These are phyloP conservation scores for Cytidiella melzeri DNA, from an alignment of 768 basidiomycete genomes.

Conservation along the genomic window DNA sequence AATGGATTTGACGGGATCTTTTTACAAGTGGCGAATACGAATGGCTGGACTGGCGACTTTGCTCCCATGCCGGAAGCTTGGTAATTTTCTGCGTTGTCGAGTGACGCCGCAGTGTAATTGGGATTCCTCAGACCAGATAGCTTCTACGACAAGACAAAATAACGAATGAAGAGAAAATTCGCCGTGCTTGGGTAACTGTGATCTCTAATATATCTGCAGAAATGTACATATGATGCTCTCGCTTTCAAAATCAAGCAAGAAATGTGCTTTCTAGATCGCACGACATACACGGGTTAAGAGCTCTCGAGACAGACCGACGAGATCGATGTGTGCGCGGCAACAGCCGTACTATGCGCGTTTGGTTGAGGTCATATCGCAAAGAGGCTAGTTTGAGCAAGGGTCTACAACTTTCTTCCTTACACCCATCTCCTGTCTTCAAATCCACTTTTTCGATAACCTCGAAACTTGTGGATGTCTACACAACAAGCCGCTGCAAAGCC, in stretches of 20 bases:
- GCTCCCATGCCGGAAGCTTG: conserved; percentile 78
- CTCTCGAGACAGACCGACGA: background rate
- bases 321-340: too few relatives aligned
- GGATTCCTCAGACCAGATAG: too few relatives aligned
- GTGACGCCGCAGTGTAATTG: too few relatives aligned
- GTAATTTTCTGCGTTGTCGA: too few relatives aligned
- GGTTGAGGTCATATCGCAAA: background rate
- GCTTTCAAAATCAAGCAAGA: too few relatives aligned
- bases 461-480: conserved; percentile 85
- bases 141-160: too few relatives aligned
- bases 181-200: too few relatives aligned
- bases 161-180: too few relatives aligned
- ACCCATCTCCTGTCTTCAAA: conserved; percentile 8
- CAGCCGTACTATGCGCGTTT: background rate
- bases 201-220: too few relatives aligned
- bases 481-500: conserved; percentile 78
- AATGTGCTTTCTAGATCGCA: too few relatives aligned
- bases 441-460: conserved; percentile 26
- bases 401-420: background rate
- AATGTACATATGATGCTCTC: too few relatives aligned
- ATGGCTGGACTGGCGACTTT: conserved; percentile 75
- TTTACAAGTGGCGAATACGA: conserved; percentile 61
- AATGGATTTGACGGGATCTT: conserved; percentile 93
- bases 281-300: too few relatives aligned
- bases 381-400: background rate